Percentiles rank a stretch among this genome's conserved stretches.
Conservation (phyloP, 257 asterid genomes). For the Mitragyna speciosa region DNA sequence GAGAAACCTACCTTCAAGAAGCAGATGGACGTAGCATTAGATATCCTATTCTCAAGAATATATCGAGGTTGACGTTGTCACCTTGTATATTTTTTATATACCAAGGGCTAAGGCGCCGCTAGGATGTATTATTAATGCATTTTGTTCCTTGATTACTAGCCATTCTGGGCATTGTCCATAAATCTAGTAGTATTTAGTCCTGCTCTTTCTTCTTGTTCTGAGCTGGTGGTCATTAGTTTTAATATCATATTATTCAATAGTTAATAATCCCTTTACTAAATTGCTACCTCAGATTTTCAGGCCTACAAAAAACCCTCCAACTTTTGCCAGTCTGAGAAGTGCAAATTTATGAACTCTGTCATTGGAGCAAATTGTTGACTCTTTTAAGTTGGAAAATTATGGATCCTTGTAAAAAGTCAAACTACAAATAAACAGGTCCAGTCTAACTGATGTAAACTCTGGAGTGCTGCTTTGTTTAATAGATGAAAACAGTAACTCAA, state of each 20-base stretch:
- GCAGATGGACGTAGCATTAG: background rate
- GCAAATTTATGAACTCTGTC: conserved; percentile 37
- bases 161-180: background rate
- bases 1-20: background rate
- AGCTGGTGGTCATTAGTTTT: background rate
- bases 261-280: background rate
- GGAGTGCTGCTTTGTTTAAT: conserved; percentile 69
- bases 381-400: conserved; percentile 23
- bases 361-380: conserved; percentile 32
- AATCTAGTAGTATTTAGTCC: background rate
- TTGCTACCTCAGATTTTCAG: conserved; percentile 62
- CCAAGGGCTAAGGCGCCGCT: background rate
- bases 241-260: background rate
- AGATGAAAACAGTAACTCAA: conserved; percentile 76
- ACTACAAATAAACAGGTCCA: conserved; percentile 66
- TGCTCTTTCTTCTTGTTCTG: background rate
- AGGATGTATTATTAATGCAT: background rate
- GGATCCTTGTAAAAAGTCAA: conserved; percentile 51
- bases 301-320: conserved; percentile 69
- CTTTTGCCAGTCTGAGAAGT: conserved; percentile 59
- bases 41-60: background rate
- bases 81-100: background rate
- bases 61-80: background rate
- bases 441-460: conserved; percentile 55
- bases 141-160: background rate